Base-by-base conservation (phyloP, 257 asterid species). In the Rhazya stricta region DNA sequence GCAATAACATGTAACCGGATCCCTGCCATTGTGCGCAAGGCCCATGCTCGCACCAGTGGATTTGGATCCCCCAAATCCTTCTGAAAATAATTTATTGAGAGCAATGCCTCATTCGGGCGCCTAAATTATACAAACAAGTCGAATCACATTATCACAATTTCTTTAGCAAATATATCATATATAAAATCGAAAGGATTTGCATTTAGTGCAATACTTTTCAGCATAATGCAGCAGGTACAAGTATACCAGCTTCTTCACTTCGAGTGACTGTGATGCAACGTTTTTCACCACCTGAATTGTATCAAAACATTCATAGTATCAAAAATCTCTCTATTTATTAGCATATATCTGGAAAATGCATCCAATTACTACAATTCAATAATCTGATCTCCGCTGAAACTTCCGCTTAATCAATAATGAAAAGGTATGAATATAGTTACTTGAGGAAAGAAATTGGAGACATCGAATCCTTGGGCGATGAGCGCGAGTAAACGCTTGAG, bases 1-100 rank as follows among this genome's bases (percentile, higher is more conserved):
- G 98, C 94, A 85, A 89, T 91, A 69, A 79, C 94, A 82, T 92
- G 97, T 74, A 95, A 81, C 73, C 99, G 96, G 63, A 95, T 95
- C 73, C 99, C 99, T 36, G 99, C 99, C 98, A 94, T 90, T 50
- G 99, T 89, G 30, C 99, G 97, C 65, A 92, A 95, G 6, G 99
- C 97, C 91, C 94, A 84, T 16, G 98, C 99, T 84, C 99, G 82
- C 78, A 92, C 99, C 83, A 95, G 79, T 32, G 99, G 96, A 77
- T 95, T 92, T 3, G 94, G 84, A 81, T 95, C 98, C 73, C 96
- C 98, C 81, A 92, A 83, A 86, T 95, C 98, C 91, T 92, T 95
- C 88, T 95, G 99, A 78, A 95, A 95, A 86, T 68, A 91, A 81
- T 95, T 92, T 83, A 95, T 95, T 8, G 99, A 95, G 78, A 95